Percentiles rank a stretch among this genome's conserved stretches.
Conservation (phyloP, 139 green algal species). For the Chlamydomonas schloesseri region DNA sequence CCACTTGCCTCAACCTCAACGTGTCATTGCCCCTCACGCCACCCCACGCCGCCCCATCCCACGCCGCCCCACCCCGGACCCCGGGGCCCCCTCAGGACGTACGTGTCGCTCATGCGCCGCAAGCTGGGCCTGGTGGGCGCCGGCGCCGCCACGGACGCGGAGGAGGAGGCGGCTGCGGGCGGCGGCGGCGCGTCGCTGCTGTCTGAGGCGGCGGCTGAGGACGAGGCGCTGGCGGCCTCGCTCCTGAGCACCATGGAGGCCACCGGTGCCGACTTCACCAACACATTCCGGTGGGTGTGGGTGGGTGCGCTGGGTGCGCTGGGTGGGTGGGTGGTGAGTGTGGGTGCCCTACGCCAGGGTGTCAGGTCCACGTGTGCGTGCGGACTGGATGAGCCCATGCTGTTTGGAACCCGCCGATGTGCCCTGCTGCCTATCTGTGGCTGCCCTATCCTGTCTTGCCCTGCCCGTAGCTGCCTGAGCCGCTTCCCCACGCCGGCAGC, state of each 20-base stretch:
- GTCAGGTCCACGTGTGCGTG: no score
- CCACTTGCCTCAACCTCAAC: no score
- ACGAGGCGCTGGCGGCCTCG: constrained; percentile 23
- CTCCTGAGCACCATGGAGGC: constrained; percentile 59
- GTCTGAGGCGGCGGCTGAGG: not conserved
- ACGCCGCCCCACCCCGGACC: no score
- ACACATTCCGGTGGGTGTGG: constrained; percentile 54
- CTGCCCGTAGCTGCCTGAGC: constrained; percentile 5
- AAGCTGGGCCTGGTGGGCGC: constrained; percentile 49
- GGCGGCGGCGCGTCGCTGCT: not conserved
- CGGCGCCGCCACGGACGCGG: not conserved
- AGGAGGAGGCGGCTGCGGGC: not conserved
- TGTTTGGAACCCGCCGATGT: no score
- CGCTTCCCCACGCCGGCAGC: constrained; percentile 10
- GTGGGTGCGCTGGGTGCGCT: no score
- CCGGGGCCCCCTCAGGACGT: not conserved
- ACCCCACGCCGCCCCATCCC: no score
- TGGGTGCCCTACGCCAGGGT: no score
- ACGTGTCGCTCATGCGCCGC: constrained; percentile 36
- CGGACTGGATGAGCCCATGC: no score
- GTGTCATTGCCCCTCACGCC: no score
- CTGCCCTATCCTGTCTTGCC: not conserved
- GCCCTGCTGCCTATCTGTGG: no score
- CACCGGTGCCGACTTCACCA: constrained; percentile 66
- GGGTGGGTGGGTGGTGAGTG: no score